These are phyloP conservation scores for Candida tammaniensis DNA, from an alignment of 805 yeast species.

Conservation along the genomic window DNA sequence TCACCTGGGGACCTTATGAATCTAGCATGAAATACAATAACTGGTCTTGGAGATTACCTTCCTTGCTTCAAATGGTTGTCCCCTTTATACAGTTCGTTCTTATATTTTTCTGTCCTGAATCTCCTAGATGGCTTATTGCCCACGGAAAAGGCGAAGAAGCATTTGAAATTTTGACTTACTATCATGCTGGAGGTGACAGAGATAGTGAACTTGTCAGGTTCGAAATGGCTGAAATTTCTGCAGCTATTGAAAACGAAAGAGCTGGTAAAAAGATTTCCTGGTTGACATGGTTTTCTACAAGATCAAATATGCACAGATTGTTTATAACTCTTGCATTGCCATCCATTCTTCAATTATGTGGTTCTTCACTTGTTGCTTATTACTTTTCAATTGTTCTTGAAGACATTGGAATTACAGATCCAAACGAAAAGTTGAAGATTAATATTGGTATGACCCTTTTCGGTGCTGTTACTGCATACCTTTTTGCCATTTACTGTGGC, in stretches of 20 bases:
- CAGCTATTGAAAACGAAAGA: slow-evolving; percentile 11
- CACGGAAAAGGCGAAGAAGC: slow-evolving; percentile 31
- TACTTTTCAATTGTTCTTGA: slow-evolving; percentile 46
- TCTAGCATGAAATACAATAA: slow-evolving; percentile 13
- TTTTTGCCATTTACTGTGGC: slow-evolving; percentile 13
- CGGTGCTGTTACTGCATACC: slow-evolving; percentile 31
- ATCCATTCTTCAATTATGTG: slow-evolving; percentile 28
- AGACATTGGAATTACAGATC: slow-evolving; percentile 49
- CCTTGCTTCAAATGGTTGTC: slow-evolving; percentile 46
- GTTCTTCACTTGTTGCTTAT: slow-evolving; percentile 50
- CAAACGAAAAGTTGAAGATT: slow-evolving; percentile 41
- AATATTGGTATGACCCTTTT: slow-evolving; percentile 49
- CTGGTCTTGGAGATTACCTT: slow-evolving; percentile 51
- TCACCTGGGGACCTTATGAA: slow-evolving; percentile 7
- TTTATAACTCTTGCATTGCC: slow-evolving; percentile 9
- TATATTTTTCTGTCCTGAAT: slow-evolving; percentile 43
- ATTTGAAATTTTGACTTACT: not conserved
- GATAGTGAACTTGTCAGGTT: slow-evolving; percentile 8
- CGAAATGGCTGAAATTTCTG: slow-evolving; percentile 12
- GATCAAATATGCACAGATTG: slow-evolving; percentile 10
- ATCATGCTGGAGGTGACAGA: slow-evolving; percentile 4
- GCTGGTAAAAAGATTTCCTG: slow-evolving; percentile 8
- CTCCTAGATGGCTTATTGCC: slow-evolving; percentile 44
- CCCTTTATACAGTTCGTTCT: slow-evolving; percentile 41
- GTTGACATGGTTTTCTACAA: slow-evolving; percentile 8